phyloP scores from a whole-genome alignment of 148 eudicot genomes.

The Silene uniflora region DNA sequence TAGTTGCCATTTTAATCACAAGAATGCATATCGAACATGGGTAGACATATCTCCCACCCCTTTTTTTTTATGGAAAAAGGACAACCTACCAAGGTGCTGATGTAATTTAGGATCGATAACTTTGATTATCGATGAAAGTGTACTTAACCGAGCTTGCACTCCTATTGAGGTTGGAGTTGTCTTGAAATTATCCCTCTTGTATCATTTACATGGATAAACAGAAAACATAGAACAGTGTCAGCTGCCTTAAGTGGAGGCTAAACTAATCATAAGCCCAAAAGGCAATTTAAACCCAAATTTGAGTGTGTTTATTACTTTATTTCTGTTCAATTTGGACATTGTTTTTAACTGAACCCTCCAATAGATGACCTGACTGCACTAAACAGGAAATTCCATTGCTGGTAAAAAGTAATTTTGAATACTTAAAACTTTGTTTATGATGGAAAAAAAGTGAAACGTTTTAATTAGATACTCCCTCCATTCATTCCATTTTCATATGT shows the following conservation, averaged over 20 bases:
- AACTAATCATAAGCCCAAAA: not conserved
- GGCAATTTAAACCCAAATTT: not conserved
- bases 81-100: constrained; percentile 76
- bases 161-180: constrained; percentile 68
- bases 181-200: constrained; percentile 86
- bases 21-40: not conserved
- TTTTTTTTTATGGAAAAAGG: constrained; percentile 7
- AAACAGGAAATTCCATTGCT: no score
- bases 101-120: constrained; percentile 93
- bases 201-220: constrained; percentile 21
- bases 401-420: no score
- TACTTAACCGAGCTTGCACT: constrained; percentile 75
- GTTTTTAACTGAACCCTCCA: not conserved
- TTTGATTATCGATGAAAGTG: constrained; percentile 72
- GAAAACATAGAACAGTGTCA: constrained; percentile 18
- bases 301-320: not conserved
- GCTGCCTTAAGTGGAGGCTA: not conserved
- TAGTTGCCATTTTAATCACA: no score
- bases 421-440: not conserved
- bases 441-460: not conserved
- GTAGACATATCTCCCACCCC: not conserved
- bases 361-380: no score
- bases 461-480: no score
- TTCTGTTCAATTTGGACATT: not conserved
- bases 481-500: no score